Base-by-base conservation (phyloP, 2,329 filamentous ascomycete species). In the Remersonia thermophila region DNA sequence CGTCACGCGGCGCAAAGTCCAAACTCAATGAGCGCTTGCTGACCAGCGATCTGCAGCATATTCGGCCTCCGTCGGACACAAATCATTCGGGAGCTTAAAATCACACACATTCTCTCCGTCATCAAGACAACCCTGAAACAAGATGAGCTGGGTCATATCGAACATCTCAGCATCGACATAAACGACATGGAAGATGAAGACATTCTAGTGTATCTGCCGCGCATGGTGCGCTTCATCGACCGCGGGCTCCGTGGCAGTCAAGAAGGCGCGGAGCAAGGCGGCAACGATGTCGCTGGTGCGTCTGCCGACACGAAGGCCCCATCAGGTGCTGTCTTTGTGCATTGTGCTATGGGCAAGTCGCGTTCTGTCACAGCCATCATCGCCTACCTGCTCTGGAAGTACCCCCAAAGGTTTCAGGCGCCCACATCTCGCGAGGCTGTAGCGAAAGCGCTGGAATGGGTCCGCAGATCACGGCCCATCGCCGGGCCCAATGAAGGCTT, bases 281-380 rank as follows among this genome's bases (percentile, higher is more conserved):
- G 36, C n/a, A 29, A 32, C 4, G 29, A 28, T 11, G 23, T 16
- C 7, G 11, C 36, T n/a, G 17, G 20, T 10, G 6, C 23, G 3
- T 14, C 34, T n/a, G 16, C 2, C 18, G 2, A 15, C 9, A n/a
- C 5, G 20, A 5, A 23, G 20, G 5, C 33, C 10, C 6, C 33
- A 1, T 15, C 27, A 7, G 61, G 62, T 18, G 68, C 60, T 11
- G 69, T 77, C 18, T 69, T 68, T 38, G 71, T 77, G 8, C 67
- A 71, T 61, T 94, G 91, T 68, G 89, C 86, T 15, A 94, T 94
- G 77, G 91, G 91, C 36, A 93, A 93, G 61, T 95, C 87, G 25
- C 83, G 91, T 40, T 96, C 89, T 32, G 83, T 89, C 47, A 80
- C 85, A 23, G 74, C 83, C 46, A 71, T 84, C 37, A 71, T 93